Base-by-base conservation (phyloP, 148 eudicot genomes). In the Chenopodium formosanum region DNA sequence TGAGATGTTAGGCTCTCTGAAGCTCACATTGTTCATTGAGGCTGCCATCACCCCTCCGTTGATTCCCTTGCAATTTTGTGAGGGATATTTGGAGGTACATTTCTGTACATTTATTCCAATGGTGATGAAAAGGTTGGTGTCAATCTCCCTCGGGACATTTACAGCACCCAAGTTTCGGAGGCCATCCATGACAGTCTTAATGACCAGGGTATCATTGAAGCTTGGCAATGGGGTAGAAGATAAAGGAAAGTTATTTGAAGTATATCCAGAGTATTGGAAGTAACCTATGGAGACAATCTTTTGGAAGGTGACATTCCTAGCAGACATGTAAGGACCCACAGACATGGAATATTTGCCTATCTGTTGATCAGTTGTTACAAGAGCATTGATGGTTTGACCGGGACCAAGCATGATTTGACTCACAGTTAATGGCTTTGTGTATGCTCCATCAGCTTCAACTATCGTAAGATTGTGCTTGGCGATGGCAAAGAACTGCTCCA, bases 261-360 rank as follows among this genome's bases (percentile, higher is more conserved):
- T 62, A 70, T 86, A 80, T 47, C 89, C 91, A 19, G 82, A 52
- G 84, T 91, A 90, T 23, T 87, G 90, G 81, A 91, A 86, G 64
- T 88, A 89, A 65, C 88, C 92, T 48, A 87, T 77, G 48, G 94
- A 74, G 50, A 90, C 25, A 66, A 85, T 86, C 72, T 90, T 86
- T 78, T 90, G 91, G 74, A 90, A 90, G 70, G 87, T 74, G 75
- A 90, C 87, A 83, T 90, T 86, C 78, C 44, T 81, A 22, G 92
- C 92, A 29, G 91, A 88, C 89, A 87, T 86, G 86, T 89, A 91
- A 52, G 92, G 94, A 47, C 91, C 90, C 89, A 89, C 84, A 53
- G 86, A 81, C 81, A 91, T 91, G 46, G 89, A 84, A 81, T 91
- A 91, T 63, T 74, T 81, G 56, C 84, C 91, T 27, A 87, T 84